Evolutionary conservation across 495 filamentous ascomycete genomes (phyloP), one percentile per base, ranked within the genome.

Genomic region (Trichocladium uniseriatum): DNA sequence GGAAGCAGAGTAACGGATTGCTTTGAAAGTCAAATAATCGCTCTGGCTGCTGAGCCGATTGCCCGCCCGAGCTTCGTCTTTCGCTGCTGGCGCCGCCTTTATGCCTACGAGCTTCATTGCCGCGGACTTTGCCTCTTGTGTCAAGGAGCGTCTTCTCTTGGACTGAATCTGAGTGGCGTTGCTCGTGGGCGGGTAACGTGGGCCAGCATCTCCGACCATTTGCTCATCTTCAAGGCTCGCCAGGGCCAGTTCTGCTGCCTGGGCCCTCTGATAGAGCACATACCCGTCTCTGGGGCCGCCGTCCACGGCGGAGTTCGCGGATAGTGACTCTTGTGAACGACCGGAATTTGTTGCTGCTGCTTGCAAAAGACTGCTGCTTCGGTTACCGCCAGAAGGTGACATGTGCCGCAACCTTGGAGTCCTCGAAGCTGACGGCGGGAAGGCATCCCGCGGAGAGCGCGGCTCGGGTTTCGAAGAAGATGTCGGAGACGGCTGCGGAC

Each of bases 341-440:
- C 57, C 48, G 18, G 43, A 22, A 27, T 35, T 36, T 27, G 48
- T 36, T 27, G 48, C 13, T 8, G 38, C 35, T 11, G 52, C 62
- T 36, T 63, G 60, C 1, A 55, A 39, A 16, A 61, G 9, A 21
- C 54, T 49, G 37, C 51, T 60, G 49, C 53, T 58, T 2, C 60
- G 60, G 28, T 38, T 36, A 19, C 55, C 45, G n/a, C 34, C 36
- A 16, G 54, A 51, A 7, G 54, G 53, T 6, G 62, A 43, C 36
- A 46, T 53, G 13, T 60, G 56, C n/a, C 62, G 58, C 15, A 65
- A 46, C 56, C 52, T 60, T 3, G 62, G 62, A 6, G 59, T 67
- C 32, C 59, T 62, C 8, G 64, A 67, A 20, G 64, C 57, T 0
- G 62, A 65, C 7, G 65, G 65, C 7, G 65, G 65, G 22, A 59